Base-by-base conservation (phyloP, 2,329 filamentous ascomycete genomes). In the Phaeosphaeriaceae sp. region DNA sequence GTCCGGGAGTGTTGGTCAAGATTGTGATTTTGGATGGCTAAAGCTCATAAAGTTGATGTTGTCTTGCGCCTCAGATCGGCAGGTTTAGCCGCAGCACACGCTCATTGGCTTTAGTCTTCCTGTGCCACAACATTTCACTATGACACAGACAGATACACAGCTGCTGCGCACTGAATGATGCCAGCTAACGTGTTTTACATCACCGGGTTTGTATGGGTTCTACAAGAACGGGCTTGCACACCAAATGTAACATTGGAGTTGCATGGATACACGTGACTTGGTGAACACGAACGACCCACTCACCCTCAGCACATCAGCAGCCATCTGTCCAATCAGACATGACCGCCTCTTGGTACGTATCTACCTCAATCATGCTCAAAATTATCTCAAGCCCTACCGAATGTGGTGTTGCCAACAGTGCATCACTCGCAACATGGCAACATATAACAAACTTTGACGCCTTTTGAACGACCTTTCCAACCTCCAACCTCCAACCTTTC, bases 361-460 rank as follows among this genome's bases (percentile, higher is more conserved):
- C 48, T 39, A 39, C 50, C 58, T 61, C 58, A 61, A 58, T 58
- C 43, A 44, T 58, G 58, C 58, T 61, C 58, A 58, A 26, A 21
- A 21, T 16, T 11, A 12, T 32, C 42, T 23, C 42, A 45, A 35
- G 15, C 9, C 12, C 17, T 26, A 38, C 18, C 20, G 38, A 34
- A 21, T 7, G 11, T 6, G 11, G 11, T 11, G 3, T 7, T 11
- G 23, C 23, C 11, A 6, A 26, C 35, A 40, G 21, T 6, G 21
- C 23, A 13, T n/a, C 17, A 12, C 16, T 13, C 5, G 13, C 16
- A 4, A 26, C 18, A 37, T 21, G n/a, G n/a, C n/a, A n/a, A n/a
- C n/a, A 45, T 37, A 26, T 26, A 26, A n/a, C n/a, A n/a, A n/a
- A n/a, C n/a, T 8, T 9, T 26, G 5, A 26, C 23, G 23, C 23